Conservation (phyloP, 352 stramenopile genomes). For the Aphanomyces cochlioides region DNA sequence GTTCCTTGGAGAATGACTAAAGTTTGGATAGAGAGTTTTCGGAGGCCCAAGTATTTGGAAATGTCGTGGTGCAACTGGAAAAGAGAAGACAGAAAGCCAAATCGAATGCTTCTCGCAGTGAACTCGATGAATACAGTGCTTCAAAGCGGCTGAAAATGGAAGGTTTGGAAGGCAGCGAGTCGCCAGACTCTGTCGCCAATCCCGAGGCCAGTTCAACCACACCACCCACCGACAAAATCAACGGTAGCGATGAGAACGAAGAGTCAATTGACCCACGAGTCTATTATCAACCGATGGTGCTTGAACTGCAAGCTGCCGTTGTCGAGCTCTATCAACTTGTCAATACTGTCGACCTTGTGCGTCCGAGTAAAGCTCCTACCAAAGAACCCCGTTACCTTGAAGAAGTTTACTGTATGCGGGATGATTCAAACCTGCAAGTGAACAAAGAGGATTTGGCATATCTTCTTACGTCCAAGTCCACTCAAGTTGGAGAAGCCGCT, state of each 20-base stretch:
- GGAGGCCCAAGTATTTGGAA: slow-evolving; percentile 74
- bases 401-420: slow-evolving; percentile 81
- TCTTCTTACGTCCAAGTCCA: slow-evolving; percentile 66
- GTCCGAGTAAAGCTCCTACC: slow-evolving; percentile 35
- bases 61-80: slow-evolving; percentile 81
- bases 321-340: slow-evolving; percentile 82
- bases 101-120: slow-evolving; percentile 41
- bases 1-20: slow-evolving; percentile 2
- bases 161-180: neutral
- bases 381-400: slow-evolving; percentile 51
- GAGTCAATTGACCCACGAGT: slow-evolving; percentile 83
- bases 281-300: slow-evolving; percentile 81
- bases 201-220: slow-evolving; percentile 22
- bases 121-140: slow-evolving; percentile 20
- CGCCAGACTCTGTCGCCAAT: neutral
- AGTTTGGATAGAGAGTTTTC: slow-evolving; percentile 62
- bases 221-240: slow-evolving; percentile 32
- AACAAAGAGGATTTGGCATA: slow-evolving; percentile 79
- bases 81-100: slow-evolving; percentile 50
- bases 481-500: slow-evolving; percentile 72
- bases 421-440: slow-evolving; percentile 76
- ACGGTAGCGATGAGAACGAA: slow-evolving; percentile 42
- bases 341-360: slow-evolving; percentile 84
- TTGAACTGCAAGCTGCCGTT: slow-evolving; percentile 69
- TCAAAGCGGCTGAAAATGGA: slow-evolving; percentile 26